Evolutionary conservation across 805 yeast genomes (phyloP).

Genomic region (Candida sanyiensis): DNA sequence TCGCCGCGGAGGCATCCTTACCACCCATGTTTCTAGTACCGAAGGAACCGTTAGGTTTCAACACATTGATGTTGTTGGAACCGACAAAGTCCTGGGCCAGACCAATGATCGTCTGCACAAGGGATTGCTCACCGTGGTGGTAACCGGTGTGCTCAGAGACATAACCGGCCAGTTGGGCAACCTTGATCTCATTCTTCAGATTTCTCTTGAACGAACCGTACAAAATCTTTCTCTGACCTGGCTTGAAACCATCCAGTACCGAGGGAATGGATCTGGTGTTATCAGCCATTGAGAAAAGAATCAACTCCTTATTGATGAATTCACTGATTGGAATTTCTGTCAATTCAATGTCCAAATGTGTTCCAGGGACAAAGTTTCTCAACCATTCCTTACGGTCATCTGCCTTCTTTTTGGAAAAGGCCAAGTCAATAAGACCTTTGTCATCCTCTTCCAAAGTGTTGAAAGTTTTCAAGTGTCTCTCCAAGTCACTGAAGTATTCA

Average conservation of each 20-base stretch:
- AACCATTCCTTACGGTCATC: conserved; percentile 98
- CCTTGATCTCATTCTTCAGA: conserved; percentile 72
- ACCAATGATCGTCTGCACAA: conserved; percentile 86
- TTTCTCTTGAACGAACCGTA: conserved; percentile 84
- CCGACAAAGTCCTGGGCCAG: conserved; percentile 95
- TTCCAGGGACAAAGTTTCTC: conserved; percentile 85
- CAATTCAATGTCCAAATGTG: conserved; percentile 76
- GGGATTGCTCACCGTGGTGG: conserved; percentile 91
- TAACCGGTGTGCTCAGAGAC: conserved; percentile 86
- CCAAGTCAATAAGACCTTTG: conserved; percentile 74
- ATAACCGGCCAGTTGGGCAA: conserved; percentile 85
- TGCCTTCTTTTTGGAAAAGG: conserved; percentile 90
- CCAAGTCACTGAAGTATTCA: conserved; percentile 81
- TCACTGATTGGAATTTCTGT: conserved; percentile 82
- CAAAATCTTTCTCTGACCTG: conserved; percentile 92
- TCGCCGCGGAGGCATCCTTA: conserved; percentile 96
- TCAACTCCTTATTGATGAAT: conserved; percentile 90
- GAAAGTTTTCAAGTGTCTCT: conserved; percentile 79
- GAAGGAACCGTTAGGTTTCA: conserved; percentile 90
- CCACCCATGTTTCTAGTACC: conserved; percentile 97
- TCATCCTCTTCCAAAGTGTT: conserved; percentile 78
- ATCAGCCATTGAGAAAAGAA: conserved; percentile 94
- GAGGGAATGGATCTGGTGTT: conserved; percentile 93
- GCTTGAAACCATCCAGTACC: conserved; percentile 90
- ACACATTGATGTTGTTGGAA: conserved; percentile 75